Base-by-base conservation (phyloP, 2,329 filamentous ascomycete genomes). In the Neofusicoccum cordaticola region DNA sequence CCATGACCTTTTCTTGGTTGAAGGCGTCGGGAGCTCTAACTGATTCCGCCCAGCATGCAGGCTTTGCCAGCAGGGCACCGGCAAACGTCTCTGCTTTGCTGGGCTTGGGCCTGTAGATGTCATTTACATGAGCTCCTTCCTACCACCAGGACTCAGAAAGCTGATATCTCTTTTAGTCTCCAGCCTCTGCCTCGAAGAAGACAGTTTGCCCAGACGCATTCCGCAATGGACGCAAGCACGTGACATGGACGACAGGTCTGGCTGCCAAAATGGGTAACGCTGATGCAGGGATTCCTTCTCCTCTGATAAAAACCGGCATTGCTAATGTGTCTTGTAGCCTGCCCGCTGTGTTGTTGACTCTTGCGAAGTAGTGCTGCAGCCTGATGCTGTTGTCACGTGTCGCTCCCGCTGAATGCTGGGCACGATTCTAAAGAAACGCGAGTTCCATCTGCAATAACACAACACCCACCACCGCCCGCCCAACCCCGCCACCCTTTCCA, bases 381-480 rank as follows among this genome's bases (percentile, higher is more conserved):
- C 50, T 63, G 50, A 17, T 37, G 35, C 34, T 62, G 61, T 41
- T 2, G 19, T 56, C 61, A 63, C 61, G 61, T 63, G 61, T 2
- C 9, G 11, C 15, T 47, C 13, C 31, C 31, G 27, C 42, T 15
- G 31, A 58, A 22, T 39, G 22, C 53, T 58, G 53, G 52, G 45
- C 60, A 63, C 50, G 48, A 53, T 51, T 62, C 58, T 62, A 51
- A 62, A 42, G 35, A 44, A 62, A 42, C 56, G 56, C 56, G 56
- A 42, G 41, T 60, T 60, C 56, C 56, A 31, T 47, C 56, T 60
- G 41, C 41, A 60, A 44, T 63, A 53, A 52, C 50, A 47, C 61
- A 22, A 63, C 50, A 47, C 31, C 61, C 37, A 57, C 62, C 62
- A 57, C 51, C 51, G 42, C 27, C 62, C 51, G 41, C 62, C 42